Conservation (phyloP, 2,329 filamentous ascomycete species). For the Ophiostoma triangulosporum region DNA sequence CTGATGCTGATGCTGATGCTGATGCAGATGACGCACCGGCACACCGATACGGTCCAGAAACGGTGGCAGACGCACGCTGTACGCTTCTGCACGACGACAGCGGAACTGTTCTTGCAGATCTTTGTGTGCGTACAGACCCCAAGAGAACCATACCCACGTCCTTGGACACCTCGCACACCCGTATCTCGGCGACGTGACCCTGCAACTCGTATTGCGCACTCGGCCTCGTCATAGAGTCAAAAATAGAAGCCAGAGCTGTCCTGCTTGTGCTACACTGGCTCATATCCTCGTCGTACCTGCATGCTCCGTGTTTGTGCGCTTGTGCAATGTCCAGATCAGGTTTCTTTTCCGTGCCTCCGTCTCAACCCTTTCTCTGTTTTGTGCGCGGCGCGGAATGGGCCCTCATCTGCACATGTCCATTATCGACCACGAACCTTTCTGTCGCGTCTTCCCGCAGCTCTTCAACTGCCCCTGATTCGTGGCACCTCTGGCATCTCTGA, state of each 20-base stretch:
- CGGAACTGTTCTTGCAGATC: background rate
- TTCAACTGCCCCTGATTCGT: background rate
- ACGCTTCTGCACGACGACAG: background rate
- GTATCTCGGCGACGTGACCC: no score
- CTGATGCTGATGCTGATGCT: no score
- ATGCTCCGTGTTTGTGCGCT: background rate
- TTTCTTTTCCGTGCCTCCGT: background rate
- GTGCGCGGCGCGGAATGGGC: background rate
- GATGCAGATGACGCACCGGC: no score
- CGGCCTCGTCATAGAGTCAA: no score
- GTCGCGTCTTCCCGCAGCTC: no score
- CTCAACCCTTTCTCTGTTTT: background rate
- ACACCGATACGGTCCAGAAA: background rate
- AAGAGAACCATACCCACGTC: background rate
- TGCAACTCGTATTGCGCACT: no score
- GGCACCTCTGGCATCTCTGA: background rate
- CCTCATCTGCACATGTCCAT: background rate
- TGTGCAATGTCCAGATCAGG: background rate
- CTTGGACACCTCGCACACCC: background rate
- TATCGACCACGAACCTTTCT: no score
- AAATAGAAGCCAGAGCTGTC: no score
- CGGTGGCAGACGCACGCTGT: background rate
- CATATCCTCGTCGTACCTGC: no score
- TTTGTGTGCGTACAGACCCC: background rate
- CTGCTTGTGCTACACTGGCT: no score